phyloP scores from a whole-genome alignment of 2,329 filamentous ascomycete species.

The Aspergillus niger region DNA sequence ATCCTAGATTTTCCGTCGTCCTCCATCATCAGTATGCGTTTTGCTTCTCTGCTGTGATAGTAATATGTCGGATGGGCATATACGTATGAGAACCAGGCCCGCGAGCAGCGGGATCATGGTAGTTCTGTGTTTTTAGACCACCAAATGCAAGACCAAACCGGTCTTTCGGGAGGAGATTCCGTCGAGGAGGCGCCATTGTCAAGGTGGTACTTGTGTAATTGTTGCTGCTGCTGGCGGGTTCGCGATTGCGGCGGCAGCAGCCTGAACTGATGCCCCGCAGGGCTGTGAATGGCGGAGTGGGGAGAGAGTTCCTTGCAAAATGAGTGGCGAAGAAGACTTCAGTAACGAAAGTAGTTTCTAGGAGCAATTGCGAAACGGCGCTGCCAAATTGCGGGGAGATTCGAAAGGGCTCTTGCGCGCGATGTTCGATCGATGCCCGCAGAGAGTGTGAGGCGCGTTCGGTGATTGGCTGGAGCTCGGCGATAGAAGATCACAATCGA shows the following conservation, averaged over 20 bases:
- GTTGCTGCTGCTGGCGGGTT: constrained; percentile 19
- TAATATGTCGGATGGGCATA: constrained; percentile 27
- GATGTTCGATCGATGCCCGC: neutral
- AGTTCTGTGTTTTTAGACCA: constrained; percentile 69
- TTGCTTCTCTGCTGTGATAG: neutral
- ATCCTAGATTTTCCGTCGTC: constrained; percentile 53
- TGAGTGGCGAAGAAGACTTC: neutral
- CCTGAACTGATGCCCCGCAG: constrained; percentile 26
- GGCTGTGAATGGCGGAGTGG: constrained; percentile 17
- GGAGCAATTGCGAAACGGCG: neutral
- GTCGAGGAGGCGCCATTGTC: constrained; percentile 44
- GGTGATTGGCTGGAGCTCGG: constrained; percentile 4
- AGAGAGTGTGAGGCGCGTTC: neutral
- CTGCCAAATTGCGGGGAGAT: neutral
- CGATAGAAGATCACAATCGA: neutral
- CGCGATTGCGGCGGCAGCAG: constrained; percentile 17
- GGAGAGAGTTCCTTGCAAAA: neutral
- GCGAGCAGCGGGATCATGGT: constrained; percentile 63
- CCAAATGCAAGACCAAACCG: constrained; percentile 68
- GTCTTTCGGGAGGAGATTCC: constrained; percentile 60
- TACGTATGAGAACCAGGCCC: constrained; percentile 61
- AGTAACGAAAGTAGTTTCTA: neutral
- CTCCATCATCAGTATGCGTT: constrained; percentile 12
- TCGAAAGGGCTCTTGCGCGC: neutral
- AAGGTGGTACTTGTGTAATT: constrained; percentile 6